These are phyloP conservation scores for Rhodotorula taiwanensis DNA, from an alignment of 768 basidiomycete genomes.

Conservation along the genomic window DNA sequence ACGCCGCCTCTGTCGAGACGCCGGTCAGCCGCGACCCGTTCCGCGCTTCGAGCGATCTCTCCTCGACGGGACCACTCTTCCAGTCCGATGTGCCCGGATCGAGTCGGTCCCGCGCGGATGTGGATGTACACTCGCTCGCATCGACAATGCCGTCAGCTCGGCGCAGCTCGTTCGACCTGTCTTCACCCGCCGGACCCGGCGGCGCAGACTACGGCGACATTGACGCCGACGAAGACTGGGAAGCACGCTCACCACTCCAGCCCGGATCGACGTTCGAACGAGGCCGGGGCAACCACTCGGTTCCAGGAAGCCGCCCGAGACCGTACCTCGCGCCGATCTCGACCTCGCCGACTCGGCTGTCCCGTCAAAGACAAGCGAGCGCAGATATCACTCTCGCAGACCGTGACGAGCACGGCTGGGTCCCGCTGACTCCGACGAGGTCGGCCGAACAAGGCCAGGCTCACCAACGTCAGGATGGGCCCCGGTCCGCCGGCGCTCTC, in stretches of 20 bases:
- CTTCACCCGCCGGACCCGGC: not conserved
- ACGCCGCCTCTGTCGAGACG: not conserved
- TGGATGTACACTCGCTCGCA: not conserved
- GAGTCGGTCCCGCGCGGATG: not conserved
- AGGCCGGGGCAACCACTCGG: not conserved
- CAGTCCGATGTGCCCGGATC: not conserved
- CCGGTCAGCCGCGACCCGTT: too few species aligned
- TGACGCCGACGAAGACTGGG: slow-evolving; percentile 1
- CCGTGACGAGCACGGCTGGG: not conserved
- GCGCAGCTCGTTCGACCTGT: slow-evolving; percentile 12
- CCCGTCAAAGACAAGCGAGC: not conserved
- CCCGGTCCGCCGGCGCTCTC: not conserved
- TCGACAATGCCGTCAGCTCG: not conserved
- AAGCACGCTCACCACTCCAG: slow-evolving; percentile 17
- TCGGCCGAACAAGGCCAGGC: not conserved
- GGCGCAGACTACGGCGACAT: not conserved
- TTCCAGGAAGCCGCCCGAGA: not conserved
- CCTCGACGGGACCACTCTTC: not conserved
- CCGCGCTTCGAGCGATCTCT: not conserved
- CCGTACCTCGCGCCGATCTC: not conserved
- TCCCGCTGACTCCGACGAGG: not conserved
- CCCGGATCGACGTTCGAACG: not conserved
- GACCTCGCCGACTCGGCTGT: not conserved
- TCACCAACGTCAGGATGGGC: not conserved
- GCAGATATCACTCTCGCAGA: not conserved